Percentiles rank a stretch among this genome's conserved stretches.
phyloP scores from a whole-genome alignment of 257 asterid species.

The Lycium ferocissimum region DNA sequence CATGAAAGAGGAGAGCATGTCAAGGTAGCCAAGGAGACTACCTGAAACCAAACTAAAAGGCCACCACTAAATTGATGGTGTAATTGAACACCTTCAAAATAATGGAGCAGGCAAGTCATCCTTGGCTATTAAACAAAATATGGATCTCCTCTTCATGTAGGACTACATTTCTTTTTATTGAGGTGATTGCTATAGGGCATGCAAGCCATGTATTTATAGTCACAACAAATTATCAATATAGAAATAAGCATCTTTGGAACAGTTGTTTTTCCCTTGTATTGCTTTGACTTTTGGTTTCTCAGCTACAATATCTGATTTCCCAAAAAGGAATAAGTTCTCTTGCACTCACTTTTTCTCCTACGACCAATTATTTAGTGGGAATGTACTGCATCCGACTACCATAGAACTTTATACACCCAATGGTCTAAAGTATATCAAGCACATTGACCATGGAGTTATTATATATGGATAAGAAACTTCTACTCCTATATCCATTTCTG shows the following conservation, averaged over 20 bases:
- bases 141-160: not conserved
- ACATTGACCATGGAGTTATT: too few species aligned
- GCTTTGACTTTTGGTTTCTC: not conserved
- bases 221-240: not conserved
- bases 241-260: not conserved
- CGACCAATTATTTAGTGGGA: not conserved
- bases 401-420: too few species aligned
- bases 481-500: too few species aligned
- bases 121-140: not conserved
- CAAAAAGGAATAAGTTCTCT: not conserved
- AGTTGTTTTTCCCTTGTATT: not conserved
- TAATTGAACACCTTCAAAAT: not conserved
- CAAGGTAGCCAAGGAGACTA: slow-evolving; percentile 11
- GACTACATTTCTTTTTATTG: not conserved
- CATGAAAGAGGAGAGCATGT: slow-evolving; percentile 21
- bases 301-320: not conserved
- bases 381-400: not conserved
- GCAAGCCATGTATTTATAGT: not conserved
- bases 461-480: too few species aligned
- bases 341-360: not conserved
- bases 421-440: too few species aligned
- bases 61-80: not conserved
- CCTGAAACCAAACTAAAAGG: not conserved
- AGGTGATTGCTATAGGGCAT: not conserved
- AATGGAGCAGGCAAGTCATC: not conserved